Evolutionary conservation across 2,329 filamentous ascomycete genomes (phyloP).

Genomic region (Aspergillus novofumigatus): DNA sequence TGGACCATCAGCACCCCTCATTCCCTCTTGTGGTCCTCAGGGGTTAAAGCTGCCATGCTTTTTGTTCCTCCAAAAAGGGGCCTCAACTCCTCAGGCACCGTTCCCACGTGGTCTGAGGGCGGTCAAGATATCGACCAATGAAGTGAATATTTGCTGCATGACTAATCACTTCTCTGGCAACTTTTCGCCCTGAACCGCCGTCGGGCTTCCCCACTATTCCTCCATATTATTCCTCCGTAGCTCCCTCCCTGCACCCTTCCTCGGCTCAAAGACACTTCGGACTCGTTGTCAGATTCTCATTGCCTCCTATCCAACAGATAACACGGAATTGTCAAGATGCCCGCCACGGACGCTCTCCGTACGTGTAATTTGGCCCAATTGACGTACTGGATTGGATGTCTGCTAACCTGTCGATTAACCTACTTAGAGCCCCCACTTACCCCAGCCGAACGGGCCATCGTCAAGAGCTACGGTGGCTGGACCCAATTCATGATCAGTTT

Average conservation of each 20-base stretch:
- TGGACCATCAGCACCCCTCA: background rate
- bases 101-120: no score
- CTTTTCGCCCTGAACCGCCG: no score
- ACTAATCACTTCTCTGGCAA: no score
- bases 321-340: slow-evolving; percentile 5
- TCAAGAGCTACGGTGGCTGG: slow-evolving; percentile 28
- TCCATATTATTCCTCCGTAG: no score
- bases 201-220: no score
- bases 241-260: no score
- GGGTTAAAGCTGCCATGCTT: background rate
- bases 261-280: no score
- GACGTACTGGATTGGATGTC: background rate
- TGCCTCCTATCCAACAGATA: background rate
- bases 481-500: slow-evolving; percentile 19
- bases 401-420: background rate
- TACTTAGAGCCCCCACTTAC: slow-evolving; percentile 23
- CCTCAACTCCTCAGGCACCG: background rate
- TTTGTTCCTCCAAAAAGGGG: background rate
- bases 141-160: background rate
- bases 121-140: no score
- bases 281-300: background rate
- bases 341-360: slow-evolving; percentile 9
- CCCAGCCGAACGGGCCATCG: slow-evolving; percentile 19
- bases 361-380: background rate
- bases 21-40: no score